Base-by-base conservation (phyloP, 192 early-diverging fungal genomes). In the Thoreauomyces humboldtii region DNA sequence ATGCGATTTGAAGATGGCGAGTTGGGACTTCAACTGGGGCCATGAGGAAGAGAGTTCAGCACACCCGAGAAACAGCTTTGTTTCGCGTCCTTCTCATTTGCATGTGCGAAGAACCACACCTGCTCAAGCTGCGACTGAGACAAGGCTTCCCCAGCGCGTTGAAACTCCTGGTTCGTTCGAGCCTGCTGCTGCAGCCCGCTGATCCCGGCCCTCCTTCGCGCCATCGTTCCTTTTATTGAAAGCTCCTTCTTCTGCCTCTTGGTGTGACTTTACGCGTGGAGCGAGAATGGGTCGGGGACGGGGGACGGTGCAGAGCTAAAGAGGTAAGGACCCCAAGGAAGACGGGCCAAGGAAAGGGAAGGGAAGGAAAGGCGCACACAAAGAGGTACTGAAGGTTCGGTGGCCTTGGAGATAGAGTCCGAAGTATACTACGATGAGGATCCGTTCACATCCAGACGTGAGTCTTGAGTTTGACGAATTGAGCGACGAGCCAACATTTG, bases 1-100 rank as follows among this genome's bases (percentile, higher is more conserved):
- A 61, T 94, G 89, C 22, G 81, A 65, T 61, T 91, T 89, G 74
- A 98, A 94, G 31, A 55, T 36, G 4, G 46, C 64, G 5, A 81
- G 67, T 22, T 72, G 70, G 17, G 53, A n/a, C 59, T 73, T 60
- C 22, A 81, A 66, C 68, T 74, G 41, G 9, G 4, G n/a, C n/a
- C n/a, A n/a, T n/a, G n/a, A n/a, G n/a, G n/a, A n/a, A n/a, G n/a
- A n/a, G n/a, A n/a, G n/a, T n/a, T n/a, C n/a, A n/a, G n/a, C n/a
- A n/a, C n/a, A n/a, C n/a, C n/a, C n/a, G n/a, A n/a, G n/a, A n/a
- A n/a, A n/a, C n/a, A n/a, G n/a, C n/a, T n/a, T n/a, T n/a, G n/a
- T n/a, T n/a, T n/a, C n/a, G n/a, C n/a, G n/a, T n/a, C n/a, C n/a
- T n/a, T n/a, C n/a, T n/a, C n/a, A n/a, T n/a, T n/a, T n/a, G n/a